These are phyloP conservation scores for Panaeolus cyanescens DNA, from an alignment of 768 basidiomycete genomes.

Conservation along the genomic window DNA sequence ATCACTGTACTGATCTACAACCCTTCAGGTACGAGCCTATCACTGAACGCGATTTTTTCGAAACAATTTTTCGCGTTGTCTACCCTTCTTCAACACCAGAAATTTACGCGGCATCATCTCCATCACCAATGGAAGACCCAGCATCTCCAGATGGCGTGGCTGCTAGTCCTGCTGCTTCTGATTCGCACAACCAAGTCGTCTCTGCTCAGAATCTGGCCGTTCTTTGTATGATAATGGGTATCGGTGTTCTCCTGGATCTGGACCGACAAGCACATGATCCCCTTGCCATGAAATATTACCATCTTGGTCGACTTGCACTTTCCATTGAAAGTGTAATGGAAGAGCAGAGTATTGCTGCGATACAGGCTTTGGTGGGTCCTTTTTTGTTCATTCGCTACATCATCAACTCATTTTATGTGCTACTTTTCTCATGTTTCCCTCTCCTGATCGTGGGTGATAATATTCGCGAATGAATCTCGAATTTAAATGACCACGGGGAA, in stretches of 20 bases:
- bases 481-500: not conserved
- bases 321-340: constrained; percentile 66
- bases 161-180: not conserved
- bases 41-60: constrained; percentile 55
- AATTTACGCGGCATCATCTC: not conserved
- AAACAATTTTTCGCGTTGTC: constrained; percentile 39
- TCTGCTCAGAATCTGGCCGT: constrained; percentile 59
- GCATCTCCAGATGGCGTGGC: not conserved
- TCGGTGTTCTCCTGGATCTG: constrained; percentile 65
- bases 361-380: constrained; percentile 61
- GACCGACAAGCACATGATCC: constrained; percentile 51
- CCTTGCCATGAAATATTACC: constrained; percentile 61
- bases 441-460: too few relatives aligned
- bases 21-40: constrained; percentile 65
- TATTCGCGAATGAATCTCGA: too few relatives aligned
- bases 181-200: constrained; percentile 21
- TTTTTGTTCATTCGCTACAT: not conserved
- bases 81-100: not conserved
- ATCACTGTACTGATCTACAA: not conserved
- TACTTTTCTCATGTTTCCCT: too few relatives aligned
- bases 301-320: constrained; percentile 59
- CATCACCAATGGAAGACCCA: not conserved
- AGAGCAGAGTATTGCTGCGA: constrained; percentile 60
- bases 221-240: constrained; percentile 63
- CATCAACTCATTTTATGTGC: not conserved